phyloP scores from a whole-genome alignment of 495 filamentous ascomycete species.

The Filosporella fistucella region DNA sequence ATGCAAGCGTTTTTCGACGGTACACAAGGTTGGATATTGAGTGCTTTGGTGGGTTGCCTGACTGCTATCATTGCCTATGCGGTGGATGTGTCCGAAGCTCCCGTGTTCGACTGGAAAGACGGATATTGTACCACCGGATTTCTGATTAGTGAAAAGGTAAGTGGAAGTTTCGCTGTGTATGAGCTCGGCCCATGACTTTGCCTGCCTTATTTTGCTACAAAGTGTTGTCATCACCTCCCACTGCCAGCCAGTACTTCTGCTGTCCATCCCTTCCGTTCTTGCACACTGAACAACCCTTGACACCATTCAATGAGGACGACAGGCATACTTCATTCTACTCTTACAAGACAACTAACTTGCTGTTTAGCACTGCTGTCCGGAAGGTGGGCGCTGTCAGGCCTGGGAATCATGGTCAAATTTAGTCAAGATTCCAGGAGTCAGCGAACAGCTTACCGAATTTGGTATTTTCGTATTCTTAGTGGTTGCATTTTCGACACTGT shows the following conservation, averaged over 20 bases:
- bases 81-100: slow-evolving; percentile 80
- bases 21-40: slow-evolving; percentile 91
- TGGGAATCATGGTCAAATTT: slow-evolving; percentile 78
- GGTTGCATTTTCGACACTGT: slow-evolving; percentile 64
- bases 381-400: slow-evolving; percentile 57
- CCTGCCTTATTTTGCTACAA: no score
- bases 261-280: no score
- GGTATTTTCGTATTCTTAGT: slow-evolving; percentile 66
- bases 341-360: slow-evolving; percentile 10
- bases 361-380: slow-evolving; percentile 63
- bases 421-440: slow-evolving; percentile 42
- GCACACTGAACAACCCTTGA: no score
- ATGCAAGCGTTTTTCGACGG: slow-evolving; percentile 76
- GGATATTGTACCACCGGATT: slow-evolving; percentile 75
- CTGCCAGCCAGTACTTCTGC: no score
- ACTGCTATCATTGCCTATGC: slow-evolving; percentile 84
- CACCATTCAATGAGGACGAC: no score
- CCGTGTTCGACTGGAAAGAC: slow-evolving; percentile 84
- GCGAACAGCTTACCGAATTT: slow-evolving; percentile 66
- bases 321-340: no score
- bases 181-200: no score
- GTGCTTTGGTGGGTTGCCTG: slow-evolving; percentile 84
- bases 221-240: no score
- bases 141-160: slow-evolving; percentile 64
- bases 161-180: no score